Base-by-base conservation (phyloP, 1,284 basidiomycete genomes). In the Fomitiporia mediterranea region DNA sequence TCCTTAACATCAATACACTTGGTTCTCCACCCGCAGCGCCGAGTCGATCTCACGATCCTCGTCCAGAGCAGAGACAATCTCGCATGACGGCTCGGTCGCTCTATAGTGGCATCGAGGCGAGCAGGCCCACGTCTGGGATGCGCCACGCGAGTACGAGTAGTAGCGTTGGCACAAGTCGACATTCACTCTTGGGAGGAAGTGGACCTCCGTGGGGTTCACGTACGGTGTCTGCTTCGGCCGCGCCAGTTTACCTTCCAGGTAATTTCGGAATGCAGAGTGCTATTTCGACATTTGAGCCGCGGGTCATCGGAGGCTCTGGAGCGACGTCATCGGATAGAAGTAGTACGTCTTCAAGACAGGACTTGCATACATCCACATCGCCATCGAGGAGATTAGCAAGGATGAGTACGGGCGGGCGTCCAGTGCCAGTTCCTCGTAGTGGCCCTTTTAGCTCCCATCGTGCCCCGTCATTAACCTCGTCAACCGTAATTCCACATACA, bases 1-100 rank as follows among this genome's bases (percentile, higher is more conserved):
- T 60, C n/a, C 55, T 60, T 5, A 60, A 60, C 46, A 35, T 60
- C 42, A 56, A 50, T 35, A 34, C 44, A 19, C 34, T 60, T 6
- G 51, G 52, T 25, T 46, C 57, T 32, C 50, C 39, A 15, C 54
- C 47, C 15, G 39, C 28, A 13, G 1, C 32, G 5, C 32, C 15
- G 15, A 32, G 48, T 37, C 54, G 46, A 49, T 40, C 54, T 13
- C 44, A 46, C n/a, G 44, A 46, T 25, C 9, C 13, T 1, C 44
- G 25, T 17, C 44, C 44, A 28, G 44, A 46, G 25, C 44, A 28
- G 17, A 46, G 44, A 9, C 54, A 52, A 37, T 39, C 46, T 30
- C 51, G 43, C 7, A 23, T 38, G 11, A 37, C 25, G 13, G 19
- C 53, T 9, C 54, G 55, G 1, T 51, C 58, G 27, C 35, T 56